These are phyloP conservation scores for Plasmodium fragile DNA, from an alignment of 169 alveolate genomes.

Conservation along the genomic window DNA sequence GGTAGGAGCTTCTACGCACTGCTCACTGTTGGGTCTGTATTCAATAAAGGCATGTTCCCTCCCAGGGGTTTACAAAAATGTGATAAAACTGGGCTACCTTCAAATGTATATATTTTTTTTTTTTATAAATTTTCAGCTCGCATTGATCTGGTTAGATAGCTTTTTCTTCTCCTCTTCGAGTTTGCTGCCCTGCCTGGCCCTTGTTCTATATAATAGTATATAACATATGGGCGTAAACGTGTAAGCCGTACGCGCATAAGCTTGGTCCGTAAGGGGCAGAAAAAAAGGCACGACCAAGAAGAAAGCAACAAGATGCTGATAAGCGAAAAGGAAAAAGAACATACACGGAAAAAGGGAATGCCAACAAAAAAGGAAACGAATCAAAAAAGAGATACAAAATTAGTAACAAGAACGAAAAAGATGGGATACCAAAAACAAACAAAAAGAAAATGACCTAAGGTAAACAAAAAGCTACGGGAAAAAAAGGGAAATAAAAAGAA, in stretches of 20 bases:
- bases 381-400: not conserved
- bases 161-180: not conserved
- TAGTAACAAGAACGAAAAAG: not conserved
- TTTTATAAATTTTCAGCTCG: not conserved
- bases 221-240: not conserved
- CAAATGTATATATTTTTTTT: not conserved
- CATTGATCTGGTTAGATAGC: not conserved
- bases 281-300: not conserved
- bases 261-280: not conserved
- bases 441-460: not conserved
- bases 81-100: not conserved
- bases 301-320: not conserved
- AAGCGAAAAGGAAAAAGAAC: not conserved
- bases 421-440: not conserved
- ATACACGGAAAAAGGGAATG: not conserved
- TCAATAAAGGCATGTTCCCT: not conserved
- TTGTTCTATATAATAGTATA: not conserved
- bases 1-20: not conserved
- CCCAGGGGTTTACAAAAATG: not conserved
- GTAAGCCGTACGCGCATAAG: not conserved
- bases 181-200: not conserved
- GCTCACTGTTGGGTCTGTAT: not conserved
- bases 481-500: not conserved
- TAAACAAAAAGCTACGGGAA: not conserved
- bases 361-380: not conserved